phyloP scores from a whole-genome alignment of 2,329 filamentous ascomycete genomes.

The Neopestalotiopsis sp. region DNA sequence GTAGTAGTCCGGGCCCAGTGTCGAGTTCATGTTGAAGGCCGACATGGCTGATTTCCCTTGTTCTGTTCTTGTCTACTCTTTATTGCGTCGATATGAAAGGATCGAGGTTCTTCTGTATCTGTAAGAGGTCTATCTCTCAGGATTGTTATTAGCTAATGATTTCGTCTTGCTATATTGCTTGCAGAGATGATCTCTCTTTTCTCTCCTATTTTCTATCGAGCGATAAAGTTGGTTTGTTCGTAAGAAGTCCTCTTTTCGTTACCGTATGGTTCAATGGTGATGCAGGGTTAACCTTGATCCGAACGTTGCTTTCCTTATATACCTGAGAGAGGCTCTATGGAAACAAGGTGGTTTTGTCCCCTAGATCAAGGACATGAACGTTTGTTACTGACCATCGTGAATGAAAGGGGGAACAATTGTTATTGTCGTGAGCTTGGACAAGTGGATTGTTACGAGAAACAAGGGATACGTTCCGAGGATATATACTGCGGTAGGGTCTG shows the following conservation, averaged over 20 bases:
- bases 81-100: too few relatives aligned
- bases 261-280: neutral
- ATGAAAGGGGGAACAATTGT: neutral
- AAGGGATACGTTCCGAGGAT: neutral
- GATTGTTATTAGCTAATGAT: too few relatives aligned
- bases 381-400: neutral
- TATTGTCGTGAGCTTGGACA: neutral
- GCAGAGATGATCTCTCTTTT: too few relatives aligned
- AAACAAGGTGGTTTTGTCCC: neutral
- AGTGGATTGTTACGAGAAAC: neutral
- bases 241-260: neutral
- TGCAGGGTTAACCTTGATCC: neutral
- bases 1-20: neutral
- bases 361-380: neutral
- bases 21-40: neutral
- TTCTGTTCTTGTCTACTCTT: neutral
- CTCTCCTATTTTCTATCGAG: too few relatives aligned
- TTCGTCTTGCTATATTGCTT: too few relatives aligned
- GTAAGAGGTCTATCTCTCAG: too few relatives aligned
- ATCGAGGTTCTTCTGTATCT: too few relatives aligned
- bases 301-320: neutral
- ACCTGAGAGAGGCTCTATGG: neutral
- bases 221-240: neutral
- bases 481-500: neutral
- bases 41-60: neutral